phyloP scores from a whole-genome alignment of 495 filamentous ascomycete genomes.

The Hypoxylon fuscum region DNA sequence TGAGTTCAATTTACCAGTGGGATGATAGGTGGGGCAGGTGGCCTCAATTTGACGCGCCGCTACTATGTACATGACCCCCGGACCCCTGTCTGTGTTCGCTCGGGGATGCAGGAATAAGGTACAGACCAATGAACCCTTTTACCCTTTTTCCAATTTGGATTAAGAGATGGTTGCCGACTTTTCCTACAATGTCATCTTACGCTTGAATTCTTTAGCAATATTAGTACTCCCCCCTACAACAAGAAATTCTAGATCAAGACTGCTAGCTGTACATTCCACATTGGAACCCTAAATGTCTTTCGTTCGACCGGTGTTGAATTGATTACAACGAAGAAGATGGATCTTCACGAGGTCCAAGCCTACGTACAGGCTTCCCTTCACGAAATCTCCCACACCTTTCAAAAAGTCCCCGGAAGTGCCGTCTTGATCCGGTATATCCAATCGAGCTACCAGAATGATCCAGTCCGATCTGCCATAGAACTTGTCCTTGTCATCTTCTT shows the following conservation, averaged over 20 bases:
- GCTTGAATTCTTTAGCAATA: conserved; percentile 14
- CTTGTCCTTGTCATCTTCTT: conserved; percentile 95
- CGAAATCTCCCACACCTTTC: conserved; percentile 75
- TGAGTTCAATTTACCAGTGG: no score
- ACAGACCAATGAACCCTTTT: neutral
- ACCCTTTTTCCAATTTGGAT: conserved; percentile 20
- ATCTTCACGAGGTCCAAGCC: conserved; percentile 80
- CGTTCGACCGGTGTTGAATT: conserved; percentile 7
- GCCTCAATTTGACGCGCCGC: no score
- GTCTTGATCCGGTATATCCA: conserved; percentile 95
- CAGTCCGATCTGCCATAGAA: conserved; percentile 91
- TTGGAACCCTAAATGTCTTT: conserved; percentile 13
- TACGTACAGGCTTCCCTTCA: conserved; percentile 72
- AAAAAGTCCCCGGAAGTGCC: conserved; percentile 89
- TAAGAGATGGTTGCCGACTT: conserved; percentile 15
- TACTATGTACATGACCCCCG: no score
- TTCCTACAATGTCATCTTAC: conserved; percentile 28
- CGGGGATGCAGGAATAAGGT: neutral
- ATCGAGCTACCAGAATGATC: conserved; percentile 97
- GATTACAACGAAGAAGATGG: conserved; percentile 71
- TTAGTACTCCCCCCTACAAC: conserved; percentile 7
- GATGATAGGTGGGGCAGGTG: no score
- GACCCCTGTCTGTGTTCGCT: no score
- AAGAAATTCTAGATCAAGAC: conserved; percentile 1
- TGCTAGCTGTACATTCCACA: conserved; percentile 1